These are phyloP conservation scores for Aspergillus carbonarius DNA, from an alignment of 2,329 filamentous ascomycete genomes.

Conservation along the genomic window DNA sequence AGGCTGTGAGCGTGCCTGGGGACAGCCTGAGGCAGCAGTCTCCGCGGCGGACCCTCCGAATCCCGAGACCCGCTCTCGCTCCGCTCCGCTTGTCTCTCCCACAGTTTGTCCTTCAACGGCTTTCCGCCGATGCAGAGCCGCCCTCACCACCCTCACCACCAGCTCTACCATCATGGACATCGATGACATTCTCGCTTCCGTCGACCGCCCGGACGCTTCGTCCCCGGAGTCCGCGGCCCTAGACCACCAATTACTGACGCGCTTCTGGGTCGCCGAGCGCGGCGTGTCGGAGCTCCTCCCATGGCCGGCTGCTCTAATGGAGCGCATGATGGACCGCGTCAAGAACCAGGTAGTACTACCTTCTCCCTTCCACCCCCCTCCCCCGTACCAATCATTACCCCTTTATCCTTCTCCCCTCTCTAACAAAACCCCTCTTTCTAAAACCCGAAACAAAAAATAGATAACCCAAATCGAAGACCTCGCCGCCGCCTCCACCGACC, in stretches of 20 bases:
- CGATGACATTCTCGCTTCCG: slow-evolving; percentile 73
- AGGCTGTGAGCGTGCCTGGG: too few relatives aligned
- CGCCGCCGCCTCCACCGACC: slow-evolving; percentile 46
- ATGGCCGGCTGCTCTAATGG: slow-evolving; percentile 74
- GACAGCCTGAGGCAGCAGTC: slow-evolving; percentile 4
- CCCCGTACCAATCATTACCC: neutral
- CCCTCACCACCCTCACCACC: neutral
- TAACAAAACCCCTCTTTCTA: too few relatives aligned
- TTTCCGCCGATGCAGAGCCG: slow-evolving; percentile 4
- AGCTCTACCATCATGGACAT: slow-evolving; percentile 62
- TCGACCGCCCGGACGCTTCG: slow-evolving; percentile 59
- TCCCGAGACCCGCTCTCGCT: slow-evolving; percentile 10
- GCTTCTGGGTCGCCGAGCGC: slow-evolving; percentile 90
- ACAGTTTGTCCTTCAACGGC: slow-evolving; percentile 5
- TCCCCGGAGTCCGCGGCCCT: slow-evolving; percentile 42
- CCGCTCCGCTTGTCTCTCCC: slow-evolving; percentile 19
- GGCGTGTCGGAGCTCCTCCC: slow-evolving; percentile 84
- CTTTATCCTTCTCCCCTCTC: neutral
- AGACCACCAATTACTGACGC: slow-evolving; percentile 85
- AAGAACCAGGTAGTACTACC: slow-evolving; percentile 63
- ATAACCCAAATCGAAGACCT: slow-evolving; percentile 67
- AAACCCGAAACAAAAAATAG: slow-evolving; percentile 26
- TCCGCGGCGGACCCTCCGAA: neutral
- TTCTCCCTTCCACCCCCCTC: too few relatives aligned
- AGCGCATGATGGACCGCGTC: slow-evolving; percentile 73